phyloP scores from a whole-genome alignment of 2,329 filamentous ascomycete genomes.

The Pseudogymnoascus sp. region DNA sequence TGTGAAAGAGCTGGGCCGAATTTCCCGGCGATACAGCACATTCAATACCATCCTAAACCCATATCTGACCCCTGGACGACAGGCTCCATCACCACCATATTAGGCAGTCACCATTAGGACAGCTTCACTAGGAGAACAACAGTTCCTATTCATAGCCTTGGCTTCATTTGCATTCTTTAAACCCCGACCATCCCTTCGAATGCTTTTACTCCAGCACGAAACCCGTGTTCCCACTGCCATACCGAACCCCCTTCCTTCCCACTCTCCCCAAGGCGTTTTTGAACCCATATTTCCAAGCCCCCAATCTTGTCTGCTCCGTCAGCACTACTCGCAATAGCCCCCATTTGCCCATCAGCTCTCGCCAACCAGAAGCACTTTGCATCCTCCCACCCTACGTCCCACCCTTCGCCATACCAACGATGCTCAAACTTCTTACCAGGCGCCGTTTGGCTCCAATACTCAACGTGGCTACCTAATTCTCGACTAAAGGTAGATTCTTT shows the following conservation, averaged over 20 bases:
- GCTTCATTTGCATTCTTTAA: constrained; percentile 7
- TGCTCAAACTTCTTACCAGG: constrained; percentile 42
- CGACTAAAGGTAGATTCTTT: constrained; percentile 30
- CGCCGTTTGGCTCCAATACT: constrained; percentile 40
- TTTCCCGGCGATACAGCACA: background rate
- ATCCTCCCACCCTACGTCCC: constrained; percentile 47
- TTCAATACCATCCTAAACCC: background rate
- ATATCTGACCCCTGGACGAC: background rate
- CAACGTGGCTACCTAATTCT: constrained; percentile 36
- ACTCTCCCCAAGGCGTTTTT: constrained; percentile 45
- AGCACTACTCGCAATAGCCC: constrained; percentile 15
- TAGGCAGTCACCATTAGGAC: background rate
- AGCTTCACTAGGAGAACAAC: background rate
- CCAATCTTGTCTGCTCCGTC: constrained; percentile 44
- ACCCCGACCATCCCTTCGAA: constrained; percentile 27
- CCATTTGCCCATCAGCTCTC: constrained; percentile 29
- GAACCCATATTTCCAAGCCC: constrained; percentile 47
- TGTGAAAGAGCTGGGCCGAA: background rate
- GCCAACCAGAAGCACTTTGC: constrained; percentile 42
- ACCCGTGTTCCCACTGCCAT: constrained; percentile 36
- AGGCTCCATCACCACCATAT: background rate
- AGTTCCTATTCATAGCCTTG: background rate
- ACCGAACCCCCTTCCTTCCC: constrained; percentile 36
- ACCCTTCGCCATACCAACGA: constrained; percentile 46
- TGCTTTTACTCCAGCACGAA: constrained; percentile 29